phyloP scores from a whole-genome alignment of 306 rosid genomes.

The Purshia tridentata region DNA sequence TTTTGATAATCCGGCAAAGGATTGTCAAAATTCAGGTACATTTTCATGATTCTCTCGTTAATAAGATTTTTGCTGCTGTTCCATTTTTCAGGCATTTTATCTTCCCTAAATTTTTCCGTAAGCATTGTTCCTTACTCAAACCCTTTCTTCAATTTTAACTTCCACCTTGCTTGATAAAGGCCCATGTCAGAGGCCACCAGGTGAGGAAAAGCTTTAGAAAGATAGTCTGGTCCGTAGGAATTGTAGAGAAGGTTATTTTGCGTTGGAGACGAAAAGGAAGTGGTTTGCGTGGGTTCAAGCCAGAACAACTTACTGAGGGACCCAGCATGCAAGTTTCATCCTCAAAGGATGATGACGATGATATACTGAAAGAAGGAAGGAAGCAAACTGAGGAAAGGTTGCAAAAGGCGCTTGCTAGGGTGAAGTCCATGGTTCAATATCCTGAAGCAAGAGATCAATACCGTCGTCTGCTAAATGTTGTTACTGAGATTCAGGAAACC shows the following conservation, averaged over 20 bases:
- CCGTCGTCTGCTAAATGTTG: slow-evolving; percentile 68
- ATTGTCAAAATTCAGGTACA: slow-evolving; percentile 85
- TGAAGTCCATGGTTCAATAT: slow-evolving; percentile 87
- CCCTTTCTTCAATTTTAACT: slow-evolving; percentile 19
- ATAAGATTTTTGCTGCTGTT: not conserved
- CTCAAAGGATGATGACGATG: slow-evolving; percentile 58
- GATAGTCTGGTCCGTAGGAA: slow-evolving; percentile 80
- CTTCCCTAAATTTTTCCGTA: not conserved
- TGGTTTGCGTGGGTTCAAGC: slow-evolving; percentile 81
- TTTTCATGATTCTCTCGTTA: not conserved
- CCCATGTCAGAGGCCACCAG: slow-evolving; percentile 93
- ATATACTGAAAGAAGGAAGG: slow-evolving; percentile 72
- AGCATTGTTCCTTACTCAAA: not conserved
- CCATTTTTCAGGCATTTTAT: not conserved
- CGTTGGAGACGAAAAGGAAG: slow-evolving; percentile 90
- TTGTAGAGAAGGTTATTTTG: slow-evolving; percentile 75
- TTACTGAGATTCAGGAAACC: slow-evolving; percentile 54
- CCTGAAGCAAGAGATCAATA: slow-evolving; percentile 93
- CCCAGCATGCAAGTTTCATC: slow-evolving; percentile 40
- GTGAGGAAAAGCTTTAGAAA: slow-evolving; percentile 64
- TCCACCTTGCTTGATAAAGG: slow-evolving; percentile 41
- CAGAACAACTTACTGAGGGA: slow-evolving; percentile 47
- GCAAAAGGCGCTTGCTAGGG: slow-evolving; percentile 85
- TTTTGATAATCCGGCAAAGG: slow-evolving; percentile 57
- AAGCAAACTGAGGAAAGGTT: slow-evolving; percentile 79